phyloP scores from a whole-genome alignment of 331 rosid species.

The Malus hybrid region DNA sequence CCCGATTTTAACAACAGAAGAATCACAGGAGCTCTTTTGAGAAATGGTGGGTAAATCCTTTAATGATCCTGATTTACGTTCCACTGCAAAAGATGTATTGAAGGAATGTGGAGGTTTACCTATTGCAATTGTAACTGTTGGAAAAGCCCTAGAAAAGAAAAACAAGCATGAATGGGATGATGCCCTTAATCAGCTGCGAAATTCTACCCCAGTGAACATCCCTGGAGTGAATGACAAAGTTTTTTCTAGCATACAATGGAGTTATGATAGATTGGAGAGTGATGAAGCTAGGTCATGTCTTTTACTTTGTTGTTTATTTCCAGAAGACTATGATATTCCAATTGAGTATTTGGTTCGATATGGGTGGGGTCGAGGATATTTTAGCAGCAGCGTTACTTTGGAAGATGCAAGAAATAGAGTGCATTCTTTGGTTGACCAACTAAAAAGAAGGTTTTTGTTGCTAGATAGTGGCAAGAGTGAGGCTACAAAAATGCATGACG shows the following conservation, averaged over 20 bases:
- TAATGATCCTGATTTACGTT: neutral
- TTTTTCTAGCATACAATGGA: neutral
- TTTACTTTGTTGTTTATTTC: conserved; percentile 27
- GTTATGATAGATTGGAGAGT: conserved; percentile 23
- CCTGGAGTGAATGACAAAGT: neutral
- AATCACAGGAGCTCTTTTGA: neutral
- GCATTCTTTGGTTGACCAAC: neutral
- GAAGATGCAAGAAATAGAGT: conserved; percentile 27
- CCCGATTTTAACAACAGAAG: no score
- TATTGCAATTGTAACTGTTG: neutral
- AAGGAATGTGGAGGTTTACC: neutral
- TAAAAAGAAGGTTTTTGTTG: neutral
- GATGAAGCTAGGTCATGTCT: conserved; percentile 24
- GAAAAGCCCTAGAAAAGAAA: neutral
- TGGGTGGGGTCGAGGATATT: conserved; percentile 20
- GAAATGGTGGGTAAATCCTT: neutral
- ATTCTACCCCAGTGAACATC: neutral
- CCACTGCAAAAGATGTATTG: neutral
- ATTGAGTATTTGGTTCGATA: conserved; percentile 2
- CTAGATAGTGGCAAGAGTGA: accelerated
- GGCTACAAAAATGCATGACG: neutral
- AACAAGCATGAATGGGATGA: neutral
- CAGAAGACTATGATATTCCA: neutral
- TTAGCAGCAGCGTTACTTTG: conserved; percentile 4
- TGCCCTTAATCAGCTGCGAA: conserved; percentile 28